A percentile compares a stretch with the other conserved stretches of the same genome.
Conservation (phyloP, 2,329 filamentous ascomycete species). For the Aspergillus transmontanensis region DNA sequence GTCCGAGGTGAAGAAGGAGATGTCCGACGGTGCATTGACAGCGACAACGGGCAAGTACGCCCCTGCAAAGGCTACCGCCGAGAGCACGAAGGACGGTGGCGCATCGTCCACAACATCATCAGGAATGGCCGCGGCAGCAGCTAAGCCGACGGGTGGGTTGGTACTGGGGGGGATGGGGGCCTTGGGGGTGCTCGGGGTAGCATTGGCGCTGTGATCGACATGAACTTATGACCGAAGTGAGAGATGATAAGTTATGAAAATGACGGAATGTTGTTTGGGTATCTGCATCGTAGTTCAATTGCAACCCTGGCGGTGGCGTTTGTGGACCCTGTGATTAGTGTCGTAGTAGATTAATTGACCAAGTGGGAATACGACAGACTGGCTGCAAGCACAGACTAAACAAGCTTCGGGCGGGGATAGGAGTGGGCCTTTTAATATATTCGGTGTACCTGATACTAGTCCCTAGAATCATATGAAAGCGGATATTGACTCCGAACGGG, state of each 20-base stretch:
- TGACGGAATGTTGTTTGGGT: not conserved
- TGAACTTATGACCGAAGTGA: not conserved
- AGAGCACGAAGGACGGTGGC: constrained; percentile 5
- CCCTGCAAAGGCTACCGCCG: constrained; percentile 18
- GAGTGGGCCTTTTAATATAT: not conserved
- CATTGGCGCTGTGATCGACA: constrained; percentile 24
- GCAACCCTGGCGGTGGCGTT: not conserved
- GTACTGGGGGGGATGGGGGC: constrained; percentile 24
- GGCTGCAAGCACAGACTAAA: not conserved
- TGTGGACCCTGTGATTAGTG: not conserved
- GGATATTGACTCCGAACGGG: not conserved
- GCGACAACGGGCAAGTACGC: constrained; percentile 16
- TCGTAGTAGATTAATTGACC: not conserved
- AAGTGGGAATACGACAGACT: not conserved
- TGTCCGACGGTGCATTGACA: constrained; percentile 30
- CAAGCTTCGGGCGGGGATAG: not conserved
- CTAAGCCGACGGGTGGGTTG: constrained; percentile 20
- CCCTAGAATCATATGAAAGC: constrained; percentile 1
- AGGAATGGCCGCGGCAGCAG: constrained; percentile 18
- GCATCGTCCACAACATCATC: constrained; percentile 17
- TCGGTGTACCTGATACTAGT: not conserved
- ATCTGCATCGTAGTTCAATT: not conserved
- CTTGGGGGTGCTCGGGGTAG: constrained; percentile 27
- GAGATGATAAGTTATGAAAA: not conserved
- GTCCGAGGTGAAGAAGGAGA: constrained; percentile 32